A percentile compares a stretch with the other conserved stretches of the same genome.
These are phyloP conservation scores for Cordyceps militaris DNA, from an alignment of 2,329 filamentous ascomycete species.

Conservation along the genomic window DNA sequence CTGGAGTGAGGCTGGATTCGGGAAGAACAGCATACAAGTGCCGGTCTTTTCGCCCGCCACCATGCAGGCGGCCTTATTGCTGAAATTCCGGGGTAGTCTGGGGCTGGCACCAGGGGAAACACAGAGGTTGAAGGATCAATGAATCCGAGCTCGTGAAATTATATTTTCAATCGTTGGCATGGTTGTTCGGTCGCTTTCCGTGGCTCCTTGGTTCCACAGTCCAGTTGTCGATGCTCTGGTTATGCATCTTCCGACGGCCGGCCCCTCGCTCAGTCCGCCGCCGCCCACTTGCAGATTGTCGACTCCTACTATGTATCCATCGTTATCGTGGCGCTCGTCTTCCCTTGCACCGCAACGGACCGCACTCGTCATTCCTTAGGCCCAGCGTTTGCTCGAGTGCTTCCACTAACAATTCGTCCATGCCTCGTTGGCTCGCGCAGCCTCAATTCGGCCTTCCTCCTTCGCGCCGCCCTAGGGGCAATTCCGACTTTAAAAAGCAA, in stretches of 20 bases:
- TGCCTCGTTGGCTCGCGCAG: background rate
- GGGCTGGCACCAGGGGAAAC: background rate
- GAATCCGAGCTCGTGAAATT: background rate
- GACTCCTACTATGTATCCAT: background rate
- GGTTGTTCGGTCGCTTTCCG: background rate
- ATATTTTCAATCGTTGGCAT: background rate
- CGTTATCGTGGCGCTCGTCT: background rate
- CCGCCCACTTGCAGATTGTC: background rate
- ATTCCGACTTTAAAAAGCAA: slow-evolving; percentile 1
- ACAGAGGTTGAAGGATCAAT: background rate
- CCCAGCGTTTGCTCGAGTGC: background rate
- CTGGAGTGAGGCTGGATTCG: background rate
- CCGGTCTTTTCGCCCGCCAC: background rate
- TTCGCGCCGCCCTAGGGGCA: background rate
- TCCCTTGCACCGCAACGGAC: background rate
- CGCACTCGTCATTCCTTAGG: background rate
- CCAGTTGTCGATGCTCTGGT: background rate
- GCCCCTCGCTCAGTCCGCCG: background rate
- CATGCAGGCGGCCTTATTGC: background rate
- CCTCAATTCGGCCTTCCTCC: background rate
- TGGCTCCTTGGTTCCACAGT: background rate
- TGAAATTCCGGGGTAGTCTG: slow-evolving; percentile 1
- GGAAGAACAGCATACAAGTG: background rate
- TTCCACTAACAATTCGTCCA: background rate
- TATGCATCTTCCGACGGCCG: background rate